Base-by-base conservation (phyloP, 1,284 basidiomycete genomes). In the Fomes fomentarius region DNA sequence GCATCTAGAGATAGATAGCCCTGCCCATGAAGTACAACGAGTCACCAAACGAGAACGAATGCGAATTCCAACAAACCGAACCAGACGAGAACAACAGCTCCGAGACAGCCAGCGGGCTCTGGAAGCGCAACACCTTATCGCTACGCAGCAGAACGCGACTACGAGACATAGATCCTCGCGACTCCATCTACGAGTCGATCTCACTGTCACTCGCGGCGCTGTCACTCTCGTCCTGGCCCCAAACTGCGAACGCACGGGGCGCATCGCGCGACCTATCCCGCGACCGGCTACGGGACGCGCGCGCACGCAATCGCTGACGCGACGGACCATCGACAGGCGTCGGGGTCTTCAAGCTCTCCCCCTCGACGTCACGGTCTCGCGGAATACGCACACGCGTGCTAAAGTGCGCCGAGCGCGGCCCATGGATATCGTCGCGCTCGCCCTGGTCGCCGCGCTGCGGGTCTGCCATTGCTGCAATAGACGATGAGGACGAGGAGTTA, bases 211-310 rank as follows among this genome's bases (percentile, higher is more conserved):
- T 91, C 17, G 88, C 78, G 63, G 85, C 87, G 65, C 88, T 91
- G 63, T 94, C 93, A 52, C 89, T 93, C 70, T 94, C 93, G 67
- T 94, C 93, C 44, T 91, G 87, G 1, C 91, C 91, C 83, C 85
- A 90, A 17, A 90, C 90, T 50, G 89, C 87, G 64, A 93, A 91
- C 34, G 89, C 88, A 44, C 77, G 79, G 37, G 76, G 74, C 44
- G 75, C 69, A 24, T 70, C 71, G 46, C 73, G 71, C 54, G 71
- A 70, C 49, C 74, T 73, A 26, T 69, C 67, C 46, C 71, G 66
- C 47, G 73, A 72, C 50, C 61, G 51, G 66, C 63, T 63, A 66
- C 53, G 57, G n/a, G n/a, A n/a, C 55, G 69, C 57, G 28, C 44
- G 34, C 37, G 25, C 45, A 35, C 40, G 53, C 22, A 31, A 11